These are phyloP conservation scores for Zygosaccharomyces pseudorouxii DNA, from an alignment of 805 yeast species.

Conservation along the genomic window DNA sequence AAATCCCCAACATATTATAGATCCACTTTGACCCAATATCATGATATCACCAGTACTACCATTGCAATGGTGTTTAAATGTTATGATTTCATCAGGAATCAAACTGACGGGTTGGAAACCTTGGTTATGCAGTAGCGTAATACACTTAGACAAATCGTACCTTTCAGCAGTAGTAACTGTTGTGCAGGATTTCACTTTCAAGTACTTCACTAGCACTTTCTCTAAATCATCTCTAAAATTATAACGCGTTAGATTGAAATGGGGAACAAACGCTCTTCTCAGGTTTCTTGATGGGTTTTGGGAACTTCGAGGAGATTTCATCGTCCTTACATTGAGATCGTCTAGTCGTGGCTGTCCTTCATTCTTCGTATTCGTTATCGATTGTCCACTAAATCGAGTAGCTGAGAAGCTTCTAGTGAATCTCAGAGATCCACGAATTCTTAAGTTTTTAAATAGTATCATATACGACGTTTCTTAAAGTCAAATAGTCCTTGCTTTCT, in stretches of 20 bases:
- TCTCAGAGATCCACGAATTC: not conserved
- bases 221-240: constrained; percentile 9
- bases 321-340: constrained; percentile 12
- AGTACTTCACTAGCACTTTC: constrained; percentile 3
- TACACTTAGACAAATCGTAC: constrained; percentile 52
- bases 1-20: constrained; percentile 81
- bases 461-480: not conserved
- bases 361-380: not conserved
- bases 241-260: constrained; percentile 6
- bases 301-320: constrained; percentile 17
- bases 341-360: not conserved
- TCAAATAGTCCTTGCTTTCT: not conserved
- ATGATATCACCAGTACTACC: constrained; percentile 51
- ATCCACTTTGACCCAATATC: constrained; percentile 63
- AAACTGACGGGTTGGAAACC: constrained; percentile 40
- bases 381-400: not conserved
- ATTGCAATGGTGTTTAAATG: constrained; percentile 41
- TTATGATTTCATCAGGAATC: constrained; percentile 67
- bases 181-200: constrained; percentile 46
- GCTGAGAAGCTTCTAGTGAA: not conserved
- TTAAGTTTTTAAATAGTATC: not conserved
- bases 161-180: constrained; percentile 69
- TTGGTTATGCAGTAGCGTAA: constrained; percentile 27
- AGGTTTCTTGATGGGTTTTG: constrained; percentile 16
- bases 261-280: constrained; percentile 21